These are phyloP conservation scores for Gossypium schwendimanii DNA, from an alignment of 441 rosid genomes.

Conservation along the genomic window DNA sequence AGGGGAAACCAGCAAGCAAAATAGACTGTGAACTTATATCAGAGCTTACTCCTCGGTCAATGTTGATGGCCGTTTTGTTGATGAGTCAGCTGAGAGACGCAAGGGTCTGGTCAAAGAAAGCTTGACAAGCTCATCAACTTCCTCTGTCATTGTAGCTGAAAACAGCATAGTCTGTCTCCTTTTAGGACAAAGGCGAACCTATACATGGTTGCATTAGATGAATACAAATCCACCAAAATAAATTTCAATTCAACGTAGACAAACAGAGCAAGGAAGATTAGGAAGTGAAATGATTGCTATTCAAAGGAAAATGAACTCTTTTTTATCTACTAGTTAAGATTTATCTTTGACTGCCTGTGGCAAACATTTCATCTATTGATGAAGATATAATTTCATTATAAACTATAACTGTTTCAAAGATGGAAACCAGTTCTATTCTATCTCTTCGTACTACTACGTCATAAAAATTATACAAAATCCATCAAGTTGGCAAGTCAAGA, in stretches of 20 bases:
- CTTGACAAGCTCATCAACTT: slow-evolving; percentile 82
- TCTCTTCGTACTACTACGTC: not conserved
- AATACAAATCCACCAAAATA: slow-evolving; percentile 7
- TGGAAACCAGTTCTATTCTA: not conserved
- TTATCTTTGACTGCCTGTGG: not conserved
- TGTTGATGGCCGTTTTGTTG: slow-evolving; percentile 75
- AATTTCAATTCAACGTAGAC: slow-evolving; percentile 6
- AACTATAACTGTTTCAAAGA: not conserved
- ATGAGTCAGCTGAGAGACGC: slow-evolving; percentile 91
- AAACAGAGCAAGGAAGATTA: slow-evolving; percentile 2
- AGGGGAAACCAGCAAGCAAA: slow-evolving; percentile 3
- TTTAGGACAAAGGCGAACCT: slow-evolving; percentile 89
- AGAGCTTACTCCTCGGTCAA: slow-evolving; percentile 78
- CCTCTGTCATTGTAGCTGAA: slow-evolving; percentile 97
- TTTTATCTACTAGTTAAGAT: not conserved
- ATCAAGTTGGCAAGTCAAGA: not conserved
- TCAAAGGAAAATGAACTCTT: not conserved
- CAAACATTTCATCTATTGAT: not conserved
- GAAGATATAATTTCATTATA: not conserved
- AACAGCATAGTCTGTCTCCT: slow-evolving; percentile 94
- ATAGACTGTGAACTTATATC: slow-evolving; percentile 1
- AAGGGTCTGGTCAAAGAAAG: slow-evolving; percentile 79
- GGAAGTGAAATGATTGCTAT: not conserved
- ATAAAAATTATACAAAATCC: not conserved
- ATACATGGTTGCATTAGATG: slow-evolving; percentile 17